Evolutionary conservation across 2,329 filamentous ascomycete species (phyloP), one percentile per base, ranked within the genome.

Genomic region (Scortechinia acanthostroma): DNA sequence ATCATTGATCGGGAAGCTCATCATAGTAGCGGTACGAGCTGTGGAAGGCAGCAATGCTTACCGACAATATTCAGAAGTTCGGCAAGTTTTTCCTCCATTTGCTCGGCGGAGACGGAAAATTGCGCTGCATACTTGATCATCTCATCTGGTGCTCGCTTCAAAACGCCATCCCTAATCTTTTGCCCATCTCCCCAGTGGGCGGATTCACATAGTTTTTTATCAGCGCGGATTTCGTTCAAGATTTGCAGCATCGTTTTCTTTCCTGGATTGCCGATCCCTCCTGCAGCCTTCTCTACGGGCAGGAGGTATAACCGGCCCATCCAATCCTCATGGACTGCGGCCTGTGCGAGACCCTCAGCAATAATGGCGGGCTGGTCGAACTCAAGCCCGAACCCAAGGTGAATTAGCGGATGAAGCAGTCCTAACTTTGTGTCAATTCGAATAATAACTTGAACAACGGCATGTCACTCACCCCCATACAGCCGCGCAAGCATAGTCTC

Each of bases 341-440:
- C 63, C 56, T 80, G 70, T 1, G 79, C 77, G 16, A 83, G 66
- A 0, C 62, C 77, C 56, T 83, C 73, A 0, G 78, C 76, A 23
- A 83, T 63, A 48, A 83, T 73, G 5, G 75, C 75, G 1, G 77
- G 76, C 48, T 82, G 77, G 14, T 71, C 59, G 50, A 80, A 81
- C 51, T 83, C 77, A 25, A 83, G 54, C 0, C 74, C 78, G 48
- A 81, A 82, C 0, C 77, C 77, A 2, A 81, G 62, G 49, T 82
- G 76, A 44, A 83, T 81, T n/a, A 80, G 59, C 1, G 77, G 77
- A 51, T 83, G 78, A 2, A 80, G 53, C 43, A 81, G 69, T 2
- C 77, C 71, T 25, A 19, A 30, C 48, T 19, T 40, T 40, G 17
- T 19, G 35, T 40, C 17, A 40, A n/a, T 30, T 30, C 25, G 10